These are phyloP conservation scores for Linnemannia zychae DNA, from an alignment of 192 early-diverging fungal species.

Conservation along the genomic window DNA sequence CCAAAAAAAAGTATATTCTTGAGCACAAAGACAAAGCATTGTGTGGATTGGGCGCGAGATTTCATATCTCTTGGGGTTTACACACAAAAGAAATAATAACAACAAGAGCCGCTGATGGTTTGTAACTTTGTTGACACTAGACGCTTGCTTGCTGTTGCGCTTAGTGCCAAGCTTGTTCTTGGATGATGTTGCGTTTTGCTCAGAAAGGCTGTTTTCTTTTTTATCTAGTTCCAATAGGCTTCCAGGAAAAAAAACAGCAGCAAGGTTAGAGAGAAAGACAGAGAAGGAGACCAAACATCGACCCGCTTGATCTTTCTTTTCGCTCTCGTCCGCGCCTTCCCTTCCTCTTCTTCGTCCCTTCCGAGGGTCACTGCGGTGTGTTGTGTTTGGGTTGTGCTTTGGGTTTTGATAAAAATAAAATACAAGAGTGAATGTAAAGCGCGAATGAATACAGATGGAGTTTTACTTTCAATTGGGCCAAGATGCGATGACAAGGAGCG, in stretches of 20 bases:
- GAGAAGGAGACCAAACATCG: not conserved
- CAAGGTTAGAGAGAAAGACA: not conserved
- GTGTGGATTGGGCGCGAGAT: not conserved
- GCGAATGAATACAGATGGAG: conserved; percentile 6
- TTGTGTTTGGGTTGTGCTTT: not conserved
- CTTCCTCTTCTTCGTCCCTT: not conserved
- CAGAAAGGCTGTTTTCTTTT: not conserved
- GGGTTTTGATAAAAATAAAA: not conserved
- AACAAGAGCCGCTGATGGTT: not conserved
- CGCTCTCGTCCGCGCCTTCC: not conserved
- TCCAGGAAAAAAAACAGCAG: not conserved
- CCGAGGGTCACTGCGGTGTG: not conserved
- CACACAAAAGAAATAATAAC: no score
- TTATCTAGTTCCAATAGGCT: not conserved
- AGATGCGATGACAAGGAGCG: not conserved
- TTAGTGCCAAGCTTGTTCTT: not conserved
- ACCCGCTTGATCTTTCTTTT: not conserved
- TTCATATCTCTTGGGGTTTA: conserved; percentile 5
- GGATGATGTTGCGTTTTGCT: not conserved
- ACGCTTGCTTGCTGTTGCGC: no score
- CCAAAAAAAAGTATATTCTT: not conserved
- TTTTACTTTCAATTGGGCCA: not conserved
- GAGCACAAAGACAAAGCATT: not conserved
- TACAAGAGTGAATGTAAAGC: no score
- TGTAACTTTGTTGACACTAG: not conserved